phyloP scores from a whole-genome alignment of 73 alveolate genomes.

The Paramecium pentaurelia region DNA sequence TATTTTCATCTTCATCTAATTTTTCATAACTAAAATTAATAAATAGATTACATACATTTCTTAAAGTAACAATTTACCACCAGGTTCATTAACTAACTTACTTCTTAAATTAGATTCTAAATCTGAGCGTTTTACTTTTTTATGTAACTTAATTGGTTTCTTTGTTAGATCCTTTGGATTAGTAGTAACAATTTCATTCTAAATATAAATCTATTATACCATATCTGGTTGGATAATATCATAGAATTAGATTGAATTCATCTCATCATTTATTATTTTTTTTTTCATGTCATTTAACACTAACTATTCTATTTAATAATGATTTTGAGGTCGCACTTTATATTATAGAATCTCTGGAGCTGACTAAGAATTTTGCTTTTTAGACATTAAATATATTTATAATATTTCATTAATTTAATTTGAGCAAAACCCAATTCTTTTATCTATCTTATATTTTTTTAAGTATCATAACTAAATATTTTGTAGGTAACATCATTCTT shows the following conservation, averaged over 20 bases:
- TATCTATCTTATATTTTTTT: not conserved
- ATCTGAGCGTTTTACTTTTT: slow-evolving; percentile 24
- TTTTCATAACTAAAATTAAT: slow-evolving; percentile 7
- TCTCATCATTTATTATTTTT: slow-evolving; percentile 11
- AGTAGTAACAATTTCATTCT: not conserved
- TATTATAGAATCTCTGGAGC: not conserved
- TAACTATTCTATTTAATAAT: not conserved
- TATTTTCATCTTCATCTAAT: slow-evolving; percentile 11
- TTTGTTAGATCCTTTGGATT: slow-evolving; percentile 9
- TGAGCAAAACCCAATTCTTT: not conserved
- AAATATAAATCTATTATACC: not conserved
- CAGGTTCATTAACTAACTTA: slow-evolving; percentile 33
- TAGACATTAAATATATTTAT: not conserved
- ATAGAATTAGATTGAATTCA: slow-evolving; percentile 23
- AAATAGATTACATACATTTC: slow-evolving; percentile 38
- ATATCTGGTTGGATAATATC: slow-evolving; percentile 23
- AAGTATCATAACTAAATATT: not conserved
- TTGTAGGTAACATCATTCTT: not conserved
- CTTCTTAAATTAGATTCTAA: not conserved
- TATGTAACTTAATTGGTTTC: slow-evolving; percentile 15
- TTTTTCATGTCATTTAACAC: slow-evolving; percentile 13
- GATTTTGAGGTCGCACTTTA: not conserved
- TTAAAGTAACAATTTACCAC: slow-evolving; percentile 4
- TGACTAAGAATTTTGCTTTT: not conserved
- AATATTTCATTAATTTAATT: not conserved